Evolutionary conservation across 306 rosid genomes (phyloP).

Genomic region (Hylodesmum podocarpum): DNA sequence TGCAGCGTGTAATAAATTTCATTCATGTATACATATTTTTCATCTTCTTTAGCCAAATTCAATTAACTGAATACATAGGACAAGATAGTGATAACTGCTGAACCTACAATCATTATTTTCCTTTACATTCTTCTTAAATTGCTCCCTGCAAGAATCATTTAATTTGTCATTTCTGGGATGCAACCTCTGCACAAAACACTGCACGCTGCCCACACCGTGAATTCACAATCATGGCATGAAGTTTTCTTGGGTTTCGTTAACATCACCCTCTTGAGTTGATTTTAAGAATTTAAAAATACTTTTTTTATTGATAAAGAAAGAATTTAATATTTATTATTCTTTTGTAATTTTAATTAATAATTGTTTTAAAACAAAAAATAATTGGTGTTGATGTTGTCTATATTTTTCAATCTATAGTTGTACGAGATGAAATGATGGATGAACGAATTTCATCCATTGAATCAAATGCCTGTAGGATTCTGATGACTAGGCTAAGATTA

Average conservation of each 20-base stretch:
- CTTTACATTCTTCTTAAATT: neutral
- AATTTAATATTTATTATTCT: neutral
- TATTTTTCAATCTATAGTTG: neutral
- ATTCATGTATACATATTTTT: neutral
- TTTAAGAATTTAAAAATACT: neutral
- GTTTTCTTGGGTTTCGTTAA: neutral
- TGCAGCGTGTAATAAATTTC: neutral
- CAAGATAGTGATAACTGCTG: neutral
- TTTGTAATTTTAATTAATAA: neutral
- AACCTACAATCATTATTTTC: neutral
- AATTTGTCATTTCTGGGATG: neutral
- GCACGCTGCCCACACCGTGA: neutral
- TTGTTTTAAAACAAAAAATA: neutral
- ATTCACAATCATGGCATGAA: neutral
- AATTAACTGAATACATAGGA: neutral
- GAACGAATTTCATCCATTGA: neutral
- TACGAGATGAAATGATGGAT: neutral
- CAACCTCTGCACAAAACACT: neutral
- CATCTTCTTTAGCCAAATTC: conserved; percentile 4
- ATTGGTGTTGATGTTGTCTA: neutral
- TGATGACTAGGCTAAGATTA: neutral
- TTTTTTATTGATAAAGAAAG: neutral
- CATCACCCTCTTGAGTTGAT: neutral
- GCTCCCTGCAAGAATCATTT: neutral
- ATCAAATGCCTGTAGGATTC: neutral